Evolutionary conservation across 202 grass and related monocot genomes (phyloP).

Genomic region (Carex sylvatica): DNA sequence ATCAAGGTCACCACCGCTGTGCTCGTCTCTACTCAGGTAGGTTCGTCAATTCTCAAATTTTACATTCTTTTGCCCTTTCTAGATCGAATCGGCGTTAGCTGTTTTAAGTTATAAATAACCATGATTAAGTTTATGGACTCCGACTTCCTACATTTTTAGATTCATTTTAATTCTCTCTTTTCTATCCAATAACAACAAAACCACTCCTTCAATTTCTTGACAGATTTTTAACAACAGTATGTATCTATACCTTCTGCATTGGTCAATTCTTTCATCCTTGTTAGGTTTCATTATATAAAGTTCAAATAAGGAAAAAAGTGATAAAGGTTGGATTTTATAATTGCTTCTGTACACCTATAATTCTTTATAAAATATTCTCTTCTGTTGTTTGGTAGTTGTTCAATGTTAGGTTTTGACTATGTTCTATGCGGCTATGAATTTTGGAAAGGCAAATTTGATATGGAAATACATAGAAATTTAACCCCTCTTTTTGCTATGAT

Average conservation of each 20-base stretch:
- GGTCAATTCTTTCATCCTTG: background rate
- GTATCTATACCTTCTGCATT: background rate
- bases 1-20: conserved; percentile 73
- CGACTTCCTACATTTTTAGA: background rate
- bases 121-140: background rate
- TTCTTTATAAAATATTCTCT: background rate
- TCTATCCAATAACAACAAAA: background rate
- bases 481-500: background rate
- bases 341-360: background rate
- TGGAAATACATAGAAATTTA: background rate
- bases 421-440: background rate
- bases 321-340: background rate
- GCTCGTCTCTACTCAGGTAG: conserved; percentile 87
- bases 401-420: background rate
- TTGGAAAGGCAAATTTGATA: background rate
- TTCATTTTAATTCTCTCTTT: background rate
- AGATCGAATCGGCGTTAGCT: background rate
- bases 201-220: background rate
- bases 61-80: background rate
- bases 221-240: background rate
- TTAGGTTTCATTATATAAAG: background rate
- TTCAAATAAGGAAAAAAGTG: background rate
- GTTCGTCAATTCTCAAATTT: background rate
- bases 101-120: background rate
- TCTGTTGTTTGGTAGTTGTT: background rate